phyloP scores from a whole-genome alignment of 495 filamentous ascomycete genomes.

The Daldinia grandis region DNA sequence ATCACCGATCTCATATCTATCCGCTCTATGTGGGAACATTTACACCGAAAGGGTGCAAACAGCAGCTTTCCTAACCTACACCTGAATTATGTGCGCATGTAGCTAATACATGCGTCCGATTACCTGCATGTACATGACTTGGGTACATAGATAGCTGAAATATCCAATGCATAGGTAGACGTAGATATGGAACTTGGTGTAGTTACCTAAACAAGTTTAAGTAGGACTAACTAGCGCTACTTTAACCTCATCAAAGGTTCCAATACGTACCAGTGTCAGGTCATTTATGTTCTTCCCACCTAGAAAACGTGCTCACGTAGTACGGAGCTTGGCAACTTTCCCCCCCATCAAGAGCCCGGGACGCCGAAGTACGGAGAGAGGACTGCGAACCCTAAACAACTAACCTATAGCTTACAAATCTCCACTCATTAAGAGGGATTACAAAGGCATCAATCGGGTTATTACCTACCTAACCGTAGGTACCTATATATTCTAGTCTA shows the following conservation, averaged over 20 bases:
- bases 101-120: neutral
- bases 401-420: constrained; percentile 18
- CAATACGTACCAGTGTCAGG: neutral
- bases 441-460: neutral
- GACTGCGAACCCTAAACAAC: constrained; percentile 27
- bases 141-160: neutral
- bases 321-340: constrained; percentile 28
- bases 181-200: neutral
- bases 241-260: constrained; percentile 9
- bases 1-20: constrained; percentile 20
- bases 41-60: neutral
- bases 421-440: constrained; percentile 4
- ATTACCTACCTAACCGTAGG: no score
- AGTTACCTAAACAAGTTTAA: neutral
- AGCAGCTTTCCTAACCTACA: neutral
- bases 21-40: neutral
- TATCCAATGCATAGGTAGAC: neutral
- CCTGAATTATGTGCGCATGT: constrained; percentile 1
- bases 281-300: constrained; percentile 2
- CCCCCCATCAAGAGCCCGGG: constrained; percentile 9
- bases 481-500: constrained; percentile 15
- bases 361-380: constrained; percentile 39
- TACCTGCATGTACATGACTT: no score
- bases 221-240: neutral
- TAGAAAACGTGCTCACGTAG: constrained; percentile 20